Conservation (phyloP, 306 rosid species). For the Mucuna pruriens region DNA sequence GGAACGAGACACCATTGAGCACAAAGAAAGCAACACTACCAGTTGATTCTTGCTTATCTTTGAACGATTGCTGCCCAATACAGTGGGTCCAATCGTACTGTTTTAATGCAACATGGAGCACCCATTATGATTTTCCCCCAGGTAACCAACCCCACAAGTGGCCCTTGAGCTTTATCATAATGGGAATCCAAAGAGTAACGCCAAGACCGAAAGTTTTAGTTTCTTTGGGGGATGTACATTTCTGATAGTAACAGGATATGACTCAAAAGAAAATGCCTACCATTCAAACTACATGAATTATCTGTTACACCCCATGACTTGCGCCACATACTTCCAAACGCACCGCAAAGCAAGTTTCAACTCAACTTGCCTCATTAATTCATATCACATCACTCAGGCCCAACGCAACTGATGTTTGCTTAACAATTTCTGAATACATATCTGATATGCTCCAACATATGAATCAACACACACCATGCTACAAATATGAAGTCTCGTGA, state of each 20-base stretch:
- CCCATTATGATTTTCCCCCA: conserved; percentile 44
- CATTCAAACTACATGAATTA: conserved; percentile 34
- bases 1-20: conserved; percentile 41
- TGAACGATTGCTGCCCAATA: conserved; percentile 37
- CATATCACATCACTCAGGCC: neutral
- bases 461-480: neutral
- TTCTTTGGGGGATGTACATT: conserved; percentile 19
- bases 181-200: conserved; percentile 55
- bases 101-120: conserved; percentile 48
- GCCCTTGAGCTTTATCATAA: conserved; percentile 40
- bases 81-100: conserved; percentile 50
- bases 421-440: neutral
- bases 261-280: conserved; percentile 34
- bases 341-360: conserved; percentile 1
- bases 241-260: conserved; percentile 37
- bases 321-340: conserved; percentile 28
- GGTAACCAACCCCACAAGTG: conserved; percentile 49
- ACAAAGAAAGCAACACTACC: conserved; percentile 48
- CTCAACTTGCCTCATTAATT: neutral
- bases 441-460: neutral
- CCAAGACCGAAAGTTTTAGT: conserved; percentile 41
- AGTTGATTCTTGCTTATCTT: conserved; percentile 43
- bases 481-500: neutral
- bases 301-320: conserved; percentile 3
- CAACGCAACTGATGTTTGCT: neutral